Evolutionary conservation across 192 early-diverging fungal genomes (phyloP), one percentile per base, ranked within the genome.

Genomic region (Podila clonocystis): DNA sequence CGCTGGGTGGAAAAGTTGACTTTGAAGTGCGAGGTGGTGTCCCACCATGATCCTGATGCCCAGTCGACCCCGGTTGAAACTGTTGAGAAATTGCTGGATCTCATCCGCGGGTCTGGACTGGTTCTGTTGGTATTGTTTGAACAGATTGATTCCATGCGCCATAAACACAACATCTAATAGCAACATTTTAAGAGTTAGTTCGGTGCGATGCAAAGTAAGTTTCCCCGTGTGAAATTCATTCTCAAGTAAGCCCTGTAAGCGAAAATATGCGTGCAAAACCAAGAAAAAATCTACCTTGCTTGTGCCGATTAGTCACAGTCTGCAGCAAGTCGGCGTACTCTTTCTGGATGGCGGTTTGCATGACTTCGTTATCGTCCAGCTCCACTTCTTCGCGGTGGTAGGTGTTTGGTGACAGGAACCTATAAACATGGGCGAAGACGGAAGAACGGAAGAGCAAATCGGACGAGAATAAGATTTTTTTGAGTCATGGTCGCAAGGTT

Each of bases 31-130:
- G 5, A 80, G 45, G 48, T 80, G 77, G 24, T 80, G 77, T 5
- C 77, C 77, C 29, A 80, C 62, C 77, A 80, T 80, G 62, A 80
- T 80, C 19, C 77, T 33, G 41, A 80, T 80, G 2, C 62, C 77
- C 20, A 80, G 70, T 38, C 77, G 66, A 34, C 77, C 77, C 4
- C 77, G 77, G 33, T 80, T 80, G 58, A 80, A 80, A 5, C 68
- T 66, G 38, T 73, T 68, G 30, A 80, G 62, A 69, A 80, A 80
- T 49, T 50, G 60, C 13, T 73, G 77, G 11, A 80, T 80, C 60
- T 80, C 70, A 6, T 64, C 71, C 3, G 70, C 68, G 2, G 77
- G 77, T 24, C 57, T 48, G n/a, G 24, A 73, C 5, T 66, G 60
- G 26, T 30, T 68, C 66, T 12, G 55, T 30, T 80, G 77, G 50